These are phyloP conservation scores for Didymella pinodella DNA, from an alignment of 2,329 filamentous ascomycete genomes.

Conservation along the genomic window DNA sequence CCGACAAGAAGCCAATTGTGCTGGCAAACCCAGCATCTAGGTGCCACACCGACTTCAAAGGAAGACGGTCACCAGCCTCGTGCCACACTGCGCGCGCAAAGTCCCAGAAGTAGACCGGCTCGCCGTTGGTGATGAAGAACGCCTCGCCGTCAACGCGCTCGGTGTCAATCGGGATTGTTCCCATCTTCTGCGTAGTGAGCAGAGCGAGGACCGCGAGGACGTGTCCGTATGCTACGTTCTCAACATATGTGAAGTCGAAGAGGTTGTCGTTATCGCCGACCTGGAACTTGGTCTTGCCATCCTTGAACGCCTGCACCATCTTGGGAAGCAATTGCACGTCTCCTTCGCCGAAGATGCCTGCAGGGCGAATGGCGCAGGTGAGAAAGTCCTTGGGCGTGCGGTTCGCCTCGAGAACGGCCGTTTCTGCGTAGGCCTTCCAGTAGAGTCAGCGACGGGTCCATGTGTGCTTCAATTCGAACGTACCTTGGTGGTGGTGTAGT, in stretches of 20 bases:
- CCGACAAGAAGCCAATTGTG: constrained; percentile 54
- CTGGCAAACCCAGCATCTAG: constrained; percentile 53
- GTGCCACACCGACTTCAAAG: constrained; percentile 53
- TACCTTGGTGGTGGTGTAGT: constrained; percentile 61
- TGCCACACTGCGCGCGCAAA: constrained; percentile 59
- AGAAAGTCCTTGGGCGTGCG: constrained; percentile 56
- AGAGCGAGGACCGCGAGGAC: constrained; percentile 60
- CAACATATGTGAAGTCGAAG: constrained; percentile 63
- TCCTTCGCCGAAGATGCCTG: constrained; percentile 61
- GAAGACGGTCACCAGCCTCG: constrained; percentile 52
- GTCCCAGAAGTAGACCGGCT: constrained; percentile 61
- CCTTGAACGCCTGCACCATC: constrained; percentile 55
- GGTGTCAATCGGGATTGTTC: constrained; percentile 51
- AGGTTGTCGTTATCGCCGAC: constrained; percentile 62
- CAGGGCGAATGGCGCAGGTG: constrained; percentile 59
- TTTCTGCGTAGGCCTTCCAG: constrained; percentile 55
- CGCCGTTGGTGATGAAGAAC: constrained; percentile 61
- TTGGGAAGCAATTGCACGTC: constrained; percentile 57
- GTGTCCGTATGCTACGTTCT: constrained; percentile 61
- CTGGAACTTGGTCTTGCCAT: constrained; percentile 60
- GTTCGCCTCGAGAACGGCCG: constrained; percentile 59
- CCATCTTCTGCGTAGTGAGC: constrained; percentile 53
- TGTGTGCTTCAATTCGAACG: neutral
- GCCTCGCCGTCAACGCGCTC: constrained; percentile 60
- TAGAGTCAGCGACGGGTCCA: constrained; percentile 1